Conservation (phyloP, 495 filamentous ascomycete species). For the Pseudomonodictys pantanalensis region DNA sequence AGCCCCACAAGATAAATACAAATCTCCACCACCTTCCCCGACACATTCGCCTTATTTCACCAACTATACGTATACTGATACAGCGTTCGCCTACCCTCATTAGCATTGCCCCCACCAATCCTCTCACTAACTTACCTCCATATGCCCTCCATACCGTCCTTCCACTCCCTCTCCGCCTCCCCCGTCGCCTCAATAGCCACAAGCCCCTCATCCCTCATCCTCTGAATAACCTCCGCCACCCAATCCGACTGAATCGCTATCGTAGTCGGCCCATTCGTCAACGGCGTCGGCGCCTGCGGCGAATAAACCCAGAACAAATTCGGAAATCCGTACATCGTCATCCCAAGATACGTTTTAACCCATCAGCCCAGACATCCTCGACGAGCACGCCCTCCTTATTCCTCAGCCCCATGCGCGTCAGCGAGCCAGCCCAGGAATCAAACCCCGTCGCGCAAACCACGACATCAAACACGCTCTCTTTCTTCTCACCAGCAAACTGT, state of each 20-base stretch:
- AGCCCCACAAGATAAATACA: conserved; percentile 32
- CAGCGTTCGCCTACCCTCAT: conserved; percentile 14
- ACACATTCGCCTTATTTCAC: conserved; percentile 34
- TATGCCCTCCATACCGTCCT: conserved; percentile 14
- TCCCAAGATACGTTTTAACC: conserved; percentile 27
- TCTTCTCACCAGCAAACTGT: not conserved
- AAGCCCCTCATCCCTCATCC: conserved; percentile 8
- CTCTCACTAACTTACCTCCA: not conserved
- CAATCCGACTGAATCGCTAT: conserved; percentile 29
- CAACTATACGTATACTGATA: conserved; percentile 30
- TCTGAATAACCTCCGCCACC: conserved; percentile 25
- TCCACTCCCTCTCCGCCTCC: conserved; percentile 34
- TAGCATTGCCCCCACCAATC: not conserved
- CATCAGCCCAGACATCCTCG: conserved; percentile 25
- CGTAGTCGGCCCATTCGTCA: conserved; percentile 32
- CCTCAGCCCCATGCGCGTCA: conserved; percentile 25
- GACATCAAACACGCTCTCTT: conserved; percentile 21
- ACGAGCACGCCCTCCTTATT: conserved; percentile 27
- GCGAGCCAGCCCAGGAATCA: conserved; percentile 26
- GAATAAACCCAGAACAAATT: conserved; percentile 29
- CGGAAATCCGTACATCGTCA: conserved; percentile 27
- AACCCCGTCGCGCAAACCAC: conserved; percentile 31
- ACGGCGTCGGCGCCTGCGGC: conserved; percentile 35
- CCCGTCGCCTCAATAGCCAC: conserved; percentile 25
- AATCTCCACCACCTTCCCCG: conserved; percentile 33